Evolutionary conservation across 768 basidiomycete species (phyloP).

Genomic region (Amanita jacksonii): DNA sequence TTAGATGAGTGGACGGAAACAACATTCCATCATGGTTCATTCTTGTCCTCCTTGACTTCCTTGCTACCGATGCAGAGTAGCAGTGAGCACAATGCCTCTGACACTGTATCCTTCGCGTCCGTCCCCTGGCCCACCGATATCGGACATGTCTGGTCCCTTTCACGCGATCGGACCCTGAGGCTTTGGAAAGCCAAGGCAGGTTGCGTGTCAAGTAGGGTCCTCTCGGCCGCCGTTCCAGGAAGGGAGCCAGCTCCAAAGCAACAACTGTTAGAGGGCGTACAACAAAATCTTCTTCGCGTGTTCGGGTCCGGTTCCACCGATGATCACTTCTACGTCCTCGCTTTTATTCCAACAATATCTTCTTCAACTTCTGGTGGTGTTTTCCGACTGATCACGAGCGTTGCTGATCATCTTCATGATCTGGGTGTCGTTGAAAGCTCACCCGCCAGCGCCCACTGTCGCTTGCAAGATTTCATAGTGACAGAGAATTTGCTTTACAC

Average conservation of each 20-base stretch:
- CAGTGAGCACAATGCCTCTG: conserved; percentile 35
- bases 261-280: conserved; percentile 47
- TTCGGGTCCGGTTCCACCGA: conserved; percentile 39
- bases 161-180: conserved; percentile 76
- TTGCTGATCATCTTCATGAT: conserved; percentile 50
- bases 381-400: conserved; percentile 57
- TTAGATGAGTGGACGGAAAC: conserved; percentile 68
- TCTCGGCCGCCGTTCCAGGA: conserved; percentile 28
- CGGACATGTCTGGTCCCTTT: conserved; percentile 73
- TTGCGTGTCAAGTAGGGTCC: conserved; percentile 53
- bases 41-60: conserved; percentile 57
- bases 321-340: conserved; percentile 53
- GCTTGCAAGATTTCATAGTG: conserved; percentile 70
- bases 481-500: conserved; percentile 48
- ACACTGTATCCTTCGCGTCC: conserved; percentile 64
- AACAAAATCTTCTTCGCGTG: conserved; percentile 56
- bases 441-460: conserved; percentile 49
- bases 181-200: conserved; percentile 76
- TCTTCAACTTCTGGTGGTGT: conserved; percentile 65
- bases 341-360: conserved; percentile 60
- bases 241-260: conserved; percentile 28
- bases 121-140: conserved; percentile 71
- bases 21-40: conserved; percentile 52
- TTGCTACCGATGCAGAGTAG: conserved; percentile 49
- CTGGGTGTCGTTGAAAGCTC: conserved; percentile 54